Evolutionary conservation across 208 protist species (phyloP), one percentile per base, ranked within the genome.

Genomic region (Acanthamoeba sp.): DNA sequence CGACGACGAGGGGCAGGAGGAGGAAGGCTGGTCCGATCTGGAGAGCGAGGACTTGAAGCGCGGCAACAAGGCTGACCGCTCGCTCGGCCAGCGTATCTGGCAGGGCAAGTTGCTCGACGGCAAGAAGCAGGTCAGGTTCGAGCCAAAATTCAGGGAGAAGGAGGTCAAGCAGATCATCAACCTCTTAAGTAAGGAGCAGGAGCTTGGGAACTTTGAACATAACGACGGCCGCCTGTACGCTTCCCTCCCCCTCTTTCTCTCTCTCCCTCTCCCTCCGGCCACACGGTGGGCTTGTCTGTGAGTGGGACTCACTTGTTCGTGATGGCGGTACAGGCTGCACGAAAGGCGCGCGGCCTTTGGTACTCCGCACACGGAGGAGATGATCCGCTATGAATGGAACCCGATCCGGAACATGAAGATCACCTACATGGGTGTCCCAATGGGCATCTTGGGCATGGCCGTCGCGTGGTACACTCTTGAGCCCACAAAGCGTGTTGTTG

Each of bases 321-420:
- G n/a, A n/a, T n/a, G n/a, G n/a, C n/a, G n/a, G n/a, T n/a, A 57
- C 7, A 95, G 71, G 62, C 10, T 93, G 7, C 38, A 85, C 22
- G 40, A 85, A 24, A 50, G 36, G 24, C 38, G 76, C 22, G 29
- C 7, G 2, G 22, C 32, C 4, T 18, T 9, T 27, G 76, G 76
- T 16, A 85, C 76, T 1, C 76, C 76, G 57, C 85, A 95, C 45
- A 73, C 48, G 1, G 62, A 85, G 32, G 93, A 95, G 24, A 64
- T 62, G 38, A 85, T 82, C 69, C 80, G 64, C 38, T 66, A 95
- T 29, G 62, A 91, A 62, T 93, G 59, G 12, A 82, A 95, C 50
- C 38, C 71, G 20, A 62, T 95, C 36, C 80, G 89, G 40, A 85
- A 95, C 84, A 88, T 89, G 45, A 82, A 95, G 36, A 87, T 93